Evolutionary conservation across 2,329 filamentous ascomycete species (phyloP).

Genomic region (Colletotrichum gigasporum): DNA sequence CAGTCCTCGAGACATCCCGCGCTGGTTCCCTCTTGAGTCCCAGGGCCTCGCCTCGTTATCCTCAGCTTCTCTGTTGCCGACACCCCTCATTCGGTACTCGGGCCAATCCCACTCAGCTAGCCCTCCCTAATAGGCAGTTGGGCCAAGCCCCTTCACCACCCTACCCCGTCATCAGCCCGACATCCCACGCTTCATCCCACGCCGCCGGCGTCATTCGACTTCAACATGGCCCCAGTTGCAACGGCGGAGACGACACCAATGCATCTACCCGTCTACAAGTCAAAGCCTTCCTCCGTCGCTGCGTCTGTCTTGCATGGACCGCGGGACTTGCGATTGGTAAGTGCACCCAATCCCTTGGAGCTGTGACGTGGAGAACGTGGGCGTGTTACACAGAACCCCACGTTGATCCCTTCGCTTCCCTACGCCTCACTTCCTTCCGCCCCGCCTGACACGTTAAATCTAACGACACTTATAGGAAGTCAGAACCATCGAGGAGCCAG

Average conservation of each 20-base stretch:
- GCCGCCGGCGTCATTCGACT: slow-evolving; percentile 37
- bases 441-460: slow-evolving; percentile 20
- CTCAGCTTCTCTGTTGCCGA: slow-evolving; percentile 6
- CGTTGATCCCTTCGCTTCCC: slow-evolving; percentile 23
- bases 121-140: slow-evolving; percentile 33
- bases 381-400: slow-evolving; percentile 42
- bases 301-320: slow-evolving; percentile 68
- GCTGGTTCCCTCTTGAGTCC: slow-evolving; percentile 23
- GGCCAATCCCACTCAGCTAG: slow-evolving; percentile 30
- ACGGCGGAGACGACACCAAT: slow-evolving; percentile 53
- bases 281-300: slow-evolving; percentile 55
- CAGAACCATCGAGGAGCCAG: slow-evolving; percentile 57
- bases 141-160: slow-evolving; percentile 30
- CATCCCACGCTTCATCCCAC: slow-evolving; percentile 47
- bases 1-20: slow-evolving; percentile 30
- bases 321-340: slow-evolving; percentile 66
- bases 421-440: slow-evolving; percentile 1
- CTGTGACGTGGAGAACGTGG: slow-evolving; percentile 20
- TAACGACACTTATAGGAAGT: slow-evolving; percentile 53
- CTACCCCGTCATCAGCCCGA: slow-evolving; percentile 25
- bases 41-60: slow-evolving; percentile 12
- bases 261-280: slow-evolving; percentile 51
- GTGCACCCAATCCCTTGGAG: slow-evolving; percentile 34
- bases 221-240: slow-evolving; percentile 61
- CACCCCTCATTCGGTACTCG: slow-evolving; percentile 19